Base-by-base conservation (phyloP, 2,329 filamentous ascomycete genomes). In the Penicillium corylophilum region DNA sequence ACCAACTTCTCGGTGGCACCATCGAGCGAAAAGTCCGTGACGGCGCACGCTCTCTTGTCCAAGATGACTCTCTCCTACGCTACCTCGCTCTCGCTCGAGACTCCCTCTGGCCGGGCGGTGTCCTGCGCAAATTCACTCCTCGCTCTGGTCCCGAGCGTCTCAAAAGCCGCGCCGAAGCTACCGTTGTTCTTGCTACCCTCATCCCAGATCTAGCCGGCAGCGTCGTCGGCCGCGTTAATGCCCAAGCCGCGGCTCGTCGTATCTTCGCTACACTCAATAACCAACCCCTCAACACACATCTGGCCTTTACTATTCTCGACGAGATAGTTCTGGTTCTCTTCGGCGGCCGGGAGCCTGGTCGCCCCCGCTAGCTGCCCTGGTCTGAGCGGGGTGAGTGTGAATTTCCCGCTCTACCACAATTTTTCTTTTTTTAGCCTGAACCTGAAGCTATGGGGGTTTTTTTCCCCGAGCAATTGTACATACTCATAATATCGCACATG, bases 21-120 rank as follows among this genome's bases (percentile, higher is more conserved):
- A 95, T 99, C 56, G 94, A 99, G 74, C 86, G 92, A 53, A 96
- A 96, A 71, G 88, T 97, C 26, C 86, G 94, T 18, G 94, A 99
- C 53, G 88, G 86, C 48, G 86, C 91, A 38, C 87, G 85, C 59
- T 77, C 81, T 39, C 76, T 95, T 1, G 75, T 90, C 0, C 84
- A 89, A 52, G 92, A 96, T 59, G 88, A 94, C 18, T 85, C 85
- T 3, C 74, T 97, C 9, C 77, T 93, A 38, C 83, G 82, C 50
- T 95, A 94, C 67, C 79, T 97, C 29, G 79, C 81, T 22, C 74
- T 90, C 50, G 71, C 93, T n/a, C 86, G 83, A 59, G 86, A 89
- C 47, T 84, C 76, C 9, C 83, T 97, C 79, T 97, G 92, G 91
- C 91, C 91, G 0, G 70, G 68, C 4, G 73, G 72, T 10, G 69